Percentiles rank a stretch among this genome's conserved stretches.
Evolutionary conservation across 352 stramenopile species (phyloP).

Genomic region (Globisporangium paroecandrum): DNA sequence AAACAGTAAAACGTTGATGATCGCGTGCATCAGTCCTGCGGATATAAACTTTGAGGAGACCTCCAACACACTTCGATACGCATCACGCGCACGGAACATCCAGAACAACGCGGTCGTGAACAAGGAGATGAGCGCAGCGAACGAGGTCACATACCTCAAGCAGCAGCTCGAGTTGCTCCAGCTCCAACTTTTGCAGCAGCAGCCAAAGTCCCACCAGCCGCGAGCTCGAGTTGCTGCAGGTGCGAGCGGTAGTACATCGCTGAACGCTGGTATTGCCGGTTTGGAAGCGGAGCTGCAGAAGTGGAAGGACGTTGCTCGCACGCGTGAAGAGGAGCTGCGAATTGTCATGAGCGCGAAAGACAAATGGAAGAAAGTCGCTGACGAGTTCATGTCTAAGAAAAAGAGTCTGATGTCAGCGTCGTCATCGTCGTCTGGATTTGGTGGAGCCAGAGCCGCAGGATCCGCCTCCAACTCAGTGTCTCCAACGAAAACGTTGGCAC

Average conservation of each 20-base stretch:
- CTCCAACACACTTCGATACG: constrained; percentile 93
- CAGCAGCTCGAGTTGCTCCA: constrained; percentile 67
- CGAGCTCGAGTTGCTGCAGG: background rate
- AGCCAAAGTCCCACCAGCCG: constrained; percentile 16
- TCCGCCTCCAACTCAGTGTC: constrained; percentile 4
- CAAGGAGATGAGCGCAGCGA: constrained; percentile 92
- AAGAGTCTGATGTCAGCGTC: constrained; percentile 1
- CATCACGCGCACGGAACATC: constrained; percentile 97
- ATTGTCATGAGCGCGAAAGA: constrained; percentile 48
- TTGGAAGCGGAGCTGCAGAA: constrained; percentile 18
- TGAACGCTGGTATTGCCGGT: background rate
- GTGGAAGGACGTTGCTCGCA: constrained; percentile 32
- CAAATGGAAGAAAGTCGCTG: constrained; percentile 67
- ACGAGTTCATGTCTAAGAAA: constrained; percentile 33
- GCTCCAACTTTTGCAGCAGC: constrained; percentile 55
- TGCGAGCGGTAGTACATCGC: background rate
- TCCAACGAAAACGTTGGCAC: constrained; percentile 20
- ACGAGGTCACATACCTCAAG: constrained; percentile 53
- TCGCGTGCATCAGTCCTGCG: constrained; percentile 78
- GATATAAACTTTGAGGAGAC: constrained; percentile 92
- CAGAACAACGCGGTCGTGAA: constrained; percentile 97
- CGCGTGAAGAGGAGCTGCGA: constrained; percentile 38
- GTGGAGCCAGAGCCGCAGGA: background rate
- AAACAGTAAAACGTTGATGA: constrained; percentile 92
- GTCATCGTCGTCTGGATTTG: constrained; percentile 1